Base-by-base conservation (phyloP, 768 basidiomycete genomes). In the Lentinula sp. region DNA sequence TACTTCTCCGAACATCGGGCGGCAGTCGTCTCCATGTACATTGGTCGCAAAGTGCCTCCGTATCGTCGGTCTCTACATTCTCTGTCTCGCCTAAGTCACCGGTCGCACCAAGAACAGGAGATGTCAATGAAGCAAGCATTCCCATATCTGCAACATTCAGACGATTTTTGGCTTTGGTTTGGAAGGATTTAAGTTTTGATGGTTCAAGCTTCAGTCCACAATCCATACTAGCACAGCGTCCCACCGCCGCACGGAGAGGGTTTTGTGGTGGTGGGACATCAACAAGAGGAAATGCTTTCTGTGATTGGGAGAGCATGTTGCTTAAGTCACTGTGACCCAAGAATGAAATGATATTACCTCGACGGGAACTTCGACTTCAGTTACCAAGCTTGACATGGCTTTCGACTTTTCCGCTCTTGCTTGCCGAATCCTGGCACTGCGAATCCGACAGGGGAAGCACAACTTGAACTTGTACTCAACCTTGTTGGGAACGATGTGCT, bases 141-240 rank as follows among this genome's bases (percentile, higher is more conserved):
- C 18, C 43, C 15, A 32, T 7, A 33, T 33, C 18, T 18, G 35
- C 7, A 18, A 5, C 9, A 15, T 36, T 36, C 2, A 15, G 2
- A 36, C 32, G 23, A 35, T 36, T 9, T 36, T 53, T 53, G 10
- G 39, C 20, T 55, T 37, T n/a, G 15, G 43, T 43, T 33, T 42
- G 41, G 1, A 48, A 32, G 5, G 41, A 28, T 20, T 48, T 43
- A 9, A 43, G 10, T 41, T 57, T 57, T 23, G 42, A 5, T 1
- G 23, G 42, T 33, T 48, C 43, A 12, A 57, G 18, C 33, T n/a
- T 45, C 57, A 57, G 35, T 57, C 57, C 57, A 20, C 57, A 57
- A 18, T 57, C 57, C 3, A 48, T 20, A 43, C 23, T 41, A 15
- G 33, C 10, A 20, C 57, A 57, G 28, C 57, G 23, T 4, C 43